Base-by-base conservation (phyloP, 2,329 filamentous ascomycete species). In the Pseudodiploospora longispora region DNA sequence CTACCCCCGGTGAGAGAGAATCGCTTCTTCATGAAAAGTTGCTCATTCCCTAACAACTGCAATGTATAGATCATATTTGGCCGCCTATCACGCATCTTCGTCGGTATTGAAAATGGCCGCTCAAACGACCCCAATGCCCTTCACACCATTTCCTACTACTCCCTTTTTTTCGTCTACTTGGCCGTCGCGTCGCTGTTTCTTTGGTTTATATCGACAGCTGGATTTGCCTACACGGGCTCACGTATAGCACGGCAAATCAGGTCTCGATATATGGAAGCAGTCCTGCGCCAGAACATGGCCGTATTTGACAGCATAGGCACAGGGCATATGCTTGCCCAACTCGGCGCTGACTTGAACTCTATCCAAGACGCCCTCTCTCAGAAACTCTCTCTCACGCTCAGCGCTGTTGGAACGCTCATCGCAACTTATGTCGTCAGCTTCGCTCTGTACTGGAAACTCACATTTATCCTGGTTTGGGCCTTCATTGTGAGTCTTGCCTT, bases 341-440 rank as follows among this genome's bases (percentile, higher is more conserved):
- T 69, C 30, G 68, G 65, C 1, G 64, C 63, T 1, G 66, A 64
- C 47, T 57, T 54, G 10, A 76, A 76, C 48, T 68, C 68, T 0
- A 65, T 78, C 12, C 75, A 77, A 47, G 60, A 72, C 33, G 73
- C 71, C 30, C 69, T 76, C 27, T 75, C 73, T 0, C 72, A 76
- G 47, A 70, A 72, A 45, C 60, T 78, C 4, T 62, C 64, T 2
- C 58, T 59, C 2, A 55, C 73, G 4, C 58, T 73, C 32, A 64
- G 69, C 41, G 64, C 61, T 1, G 35, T 68, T 4, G 57, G 68
- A 3, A 55, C 70, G 4, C 52, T 72, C 4, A 49, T 69, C 6
- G 57, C 71, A 0, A 70, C 74, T 41, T 63, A 74, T 19, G 61
- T 65, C 27, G 68, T 78, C 41, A 67, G 73, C 1, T 76, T 77